Conservation (phyloP, 257 asterid species). For the Echites panduratus region DNA sequence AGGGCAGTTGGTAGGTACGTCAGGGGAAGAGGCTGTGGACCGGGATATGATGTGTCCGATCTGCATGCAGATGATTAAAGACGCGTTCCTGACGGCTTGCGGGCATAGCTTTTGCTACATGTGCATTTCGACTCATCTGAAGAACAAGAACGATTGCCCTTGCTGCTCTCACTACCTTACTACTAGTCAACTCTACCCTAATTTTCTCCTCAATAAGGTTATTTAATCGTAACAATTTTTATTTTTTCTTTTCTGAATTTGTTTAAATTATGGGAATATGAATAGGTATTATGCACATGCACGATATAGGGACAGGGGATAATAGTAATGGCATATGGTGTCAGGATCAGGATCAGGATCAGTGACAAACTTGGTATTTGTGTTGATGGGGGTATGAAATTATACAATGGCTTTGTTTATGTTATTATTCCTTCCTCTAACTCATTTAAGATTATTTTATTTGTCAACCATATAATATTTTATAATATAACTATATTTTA, state of each 20-base stretch:
- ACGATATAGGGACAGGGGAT: neutral
- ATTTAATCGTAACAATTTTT: neutral
- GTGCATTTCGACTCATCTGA: conserved; percentile 81
- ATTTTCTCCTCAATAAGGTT: conserved; percentile 90
- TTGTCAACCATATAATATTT: too few relatives aligned
- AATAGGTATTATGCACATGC: neutral
- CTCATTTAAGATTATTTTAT: too few relatives aligned
- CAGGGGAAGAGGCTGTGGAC: conserved; percentile 32
- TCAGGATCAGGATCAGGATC: too few relatives aligned
- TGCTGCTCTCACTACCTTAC: conserved; percentile 78
- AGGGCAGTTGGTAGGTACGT: neutral
- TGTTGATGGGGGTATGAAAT: neutral
- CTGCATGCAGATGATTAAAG: conserved; percentile 87
- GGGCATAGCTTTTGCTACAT: conserved; percentile 93
- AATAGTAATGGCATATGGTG: neutral
- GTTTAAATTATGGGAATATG: neutral
- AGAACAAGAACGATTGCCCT: conserved; percentile 87
- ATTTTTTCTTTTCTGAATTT: neutral
- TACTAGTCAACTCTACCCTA: conserved; percentile 60
- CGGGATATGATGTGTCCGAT: conserved; percentile 83
- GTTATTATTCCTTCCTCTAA: too few relatives aligned
- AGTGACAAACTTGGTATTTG: neutral
- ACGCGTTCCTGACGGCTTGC: conserved; percentile 75
- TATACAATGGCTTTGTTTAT: too few relatives aligned
- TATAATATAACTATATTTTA: too few relatives aligned